phyloP scores from a whole-genome alignment of 345 rosid genomes.

The Citrus reticulata region DNA sequence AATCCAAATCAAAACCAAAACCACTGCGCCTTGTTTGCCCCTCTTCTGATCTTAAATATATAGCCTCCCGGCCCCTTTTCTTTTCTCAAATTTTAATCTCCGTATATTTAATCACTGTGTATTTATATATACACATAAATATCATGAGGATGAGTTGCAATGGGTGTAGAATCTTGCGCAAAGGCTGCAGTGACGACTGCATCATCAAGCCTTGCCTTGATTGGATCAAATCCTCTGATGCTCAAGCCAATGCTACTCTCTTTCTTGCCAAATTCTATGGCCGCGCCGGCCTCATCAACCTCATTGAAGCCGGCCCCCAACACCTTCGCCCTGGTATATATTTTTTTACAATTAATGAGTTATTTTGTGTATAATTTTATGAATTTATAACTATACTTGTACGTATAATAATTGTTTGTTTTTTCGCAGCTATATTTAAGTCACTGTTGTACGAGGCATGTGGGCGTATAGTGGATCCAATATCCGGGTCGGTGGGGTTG shows the following conservation, averaged over 20 bases:
- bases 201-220: conserved; percentile 64
- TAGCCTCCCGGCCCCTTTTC: background rate
- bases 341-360: no score
- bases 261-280: conserved; percentile 75
- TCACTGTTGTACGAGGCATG: conserved; percentile 71
- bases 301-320: conserved; percentile 57
- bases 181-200: conserved; percentile 64
- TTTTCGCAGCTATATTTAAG: conserved; percentile 40
- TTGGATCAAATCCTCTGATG: conserved; percentile 62
- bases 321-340: conserved; percentile 57
- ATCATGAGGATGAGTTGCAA: conserved; percentile 60
- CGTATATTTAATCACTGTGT: no score
- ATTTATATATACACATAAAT: no score
- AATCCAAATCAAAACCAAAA: background rate
- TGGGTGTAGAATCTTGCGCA: conserved; percentile 67
- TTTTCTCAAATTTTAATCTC: background rate
- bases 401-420: background rate
- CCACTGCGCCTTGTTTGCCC: conserved; percentile 13
- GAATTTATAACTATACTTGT: no score
- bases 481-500: conserved; percentile 57
- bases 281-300: conserved; percentile 73
- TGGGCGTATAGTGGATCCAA: conserved; percentile 58
- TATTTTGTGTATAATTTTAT: background rate
- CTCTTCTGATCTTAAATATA: background rate
- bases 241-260: conserved; percentile 72